Percentiles rank a stretch among this genome's conserved stretches.
These are phyloP conservation scores for Tagetes patula DNA, from an alignment of 129 eudicot genomes.

Conservation along the genomic window DNA sequence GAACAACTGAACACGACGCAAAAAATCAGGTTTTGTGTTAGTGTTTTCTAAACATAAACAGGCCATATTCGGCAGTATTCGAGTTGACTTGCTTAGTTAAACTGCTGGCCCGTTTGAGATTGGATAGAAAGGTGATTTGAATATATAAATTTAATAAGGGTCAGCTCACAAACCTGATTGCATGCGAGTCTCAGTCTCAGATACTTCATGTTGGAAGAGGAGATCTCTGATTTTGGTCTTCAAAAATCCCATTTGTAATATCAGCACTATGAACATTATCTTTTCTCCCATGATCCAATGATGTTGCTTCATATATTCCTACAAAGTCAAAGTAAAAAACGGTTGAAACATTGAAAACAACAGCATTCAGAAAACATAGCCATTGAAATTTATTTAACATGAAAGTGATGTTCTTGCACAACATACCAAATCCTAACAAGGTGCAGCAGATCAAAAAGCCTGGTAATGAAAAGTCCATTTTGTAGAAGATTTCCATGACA, in stretches of 20 bases:
- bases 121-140: neutral
- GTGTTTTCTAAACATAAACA: neutral
- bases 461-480: conserved; percentile 80
- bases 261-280: conserved; percentile 59
- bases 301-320: conserved; percentile 91
- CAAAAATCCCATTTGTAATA: conserved; percentile 55
- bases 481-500: conserved; percentile 70
- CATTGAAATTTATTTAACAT: conserved; percentile 1
- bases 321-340: conserved; percentile 12
- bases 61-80: neutral
- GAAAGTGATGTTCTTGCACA: neutral
- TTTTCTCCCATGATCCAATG: conserved; percentile 72
- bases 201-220: conserved; percentile 83
- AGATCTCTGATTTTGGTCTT: conserved; percentile 69
- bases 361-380: neutral
- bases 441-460: conserved; percentile 78
- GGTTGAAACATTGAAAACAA: conserved; percentile 9
- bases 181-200: neutral
- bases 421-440: conserved; percentile 82
- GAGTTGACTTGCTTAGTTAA: neutral
- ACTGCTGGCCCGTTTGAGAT: neutral
- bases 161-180: neutral
- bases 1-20: neutral
- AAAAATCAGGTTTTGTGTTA: neutral
- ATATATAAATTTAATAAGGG: neutral